Evolutionary conservation across 345 rosid genomes (phyloP), one percentile per base, ranked within the genome.

Genomic region (Iberis pinnata): DNA sequence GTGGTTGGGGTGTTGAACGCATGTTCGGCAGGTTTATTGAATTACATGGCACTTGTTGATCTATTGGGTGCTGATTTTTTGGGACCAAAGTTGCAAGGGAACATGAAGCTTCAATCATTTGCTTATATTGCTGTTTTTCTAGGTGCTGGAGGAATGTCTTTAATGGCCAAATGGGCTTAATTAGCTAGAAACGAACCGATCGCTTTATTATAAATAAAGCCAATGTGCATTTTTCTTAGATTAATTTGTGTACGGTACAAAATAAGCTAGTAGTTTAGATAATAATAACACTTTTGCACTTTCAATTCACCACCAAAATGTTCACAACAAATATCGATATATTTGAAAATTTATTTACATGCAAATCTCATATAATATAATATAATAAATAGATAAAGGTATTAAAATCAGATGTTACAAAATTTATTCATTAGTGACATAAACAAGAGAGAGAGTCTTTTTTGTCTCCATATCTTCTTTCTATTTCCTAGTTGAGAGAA

Each of bases 41-140:
- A 47, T 9, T 74, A 74, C 14, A 68, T 74, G 78, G 65, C 76
- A 1, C 38, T 77, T 19, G 82, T 77, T 18, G 67, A 77, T 69
- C 75, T 74, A 7, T 52, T 77, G 22, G 70, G 69, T 2, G 56
- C 64, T 17, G 75, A 69, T 19, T 77, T 71, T 20, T 68, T 71
- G 51, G 64, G 69, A 46, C 52, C 61, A 0, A 77, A 69, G 16
- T 43, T 71, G 7, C 82, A 74, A 40, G 17, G 18, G 2, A 65
- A 41, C 32, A 13, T 19, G n/a, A 55, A 44, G 31, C 72, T 73
- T 31, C 72, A 64, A 5, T 0, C 24, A 10, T 14, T 52, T 13
- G 70, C 61, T 10, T 64, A 32, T 53, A n/a, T 59, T 44, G 60
- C 67, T 12, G 70, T 64, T 10, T 16, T 68, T n/a, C 7, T 55